These are phyloP conservation scores for Zasmidium citrigriseum DNA, from an alignment of 2,329 filamentous ascomycete species.

Conservation along the genomic window DNA sequence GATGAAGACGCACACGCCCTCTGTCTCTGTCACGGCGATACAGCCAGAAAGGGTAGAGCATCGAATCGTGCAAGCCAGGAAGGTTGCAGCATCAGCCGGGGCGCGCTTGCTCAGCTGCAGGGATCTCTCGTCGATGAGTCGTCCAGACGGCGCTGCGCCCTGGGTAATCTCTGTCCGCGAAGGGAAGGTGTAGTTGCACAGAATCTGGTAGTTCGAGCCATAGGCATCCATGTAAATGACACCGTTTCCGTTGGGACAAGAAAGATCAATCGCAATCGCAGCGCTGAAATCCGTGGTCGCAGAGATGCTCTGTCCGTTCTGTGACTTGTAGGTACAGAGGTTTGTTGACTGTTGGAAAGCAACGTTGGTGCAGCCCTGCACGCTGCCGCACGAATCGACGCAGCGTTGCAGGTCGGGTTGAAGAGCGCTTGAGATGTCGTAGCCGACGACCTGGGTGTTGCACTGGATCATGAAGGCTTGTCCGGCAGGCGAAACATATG, in stretches of 20 bases:
- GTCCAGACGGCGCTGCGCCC: not conserved
- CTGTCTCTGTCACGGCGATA: slow-evolving; percentile 17
- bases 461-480: slow-evolving; percentile 28
- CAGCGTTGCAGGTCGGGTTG: slow-evolving; percentile 25
- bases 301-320: not conserved
- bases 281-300: slow-evolving; percentile 15
- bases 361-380: slow-evolving; percentile 21
- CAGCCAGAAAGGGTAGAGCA: slow-evolving; percentile 21
- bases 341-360: slow-evolving; percentile 15
- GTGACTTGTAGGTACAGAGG: slow-evolving; percentile 26
- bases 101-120: not conserved
- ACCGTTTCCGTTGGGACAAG: slow-evolving; percentile 27
- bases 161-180: slow-evolving; percentile 10
- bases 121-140: not conserved
- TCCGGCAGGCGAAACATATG: slow-evolving; percentile 25
- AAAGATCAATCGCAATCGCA: slow-evolving; percentile 19
- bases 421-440: slow-evolving; percentile 11
- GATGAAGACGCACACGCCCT: slow-evolving; percentile 21
- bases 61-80: slow-evolving; percentile 22
- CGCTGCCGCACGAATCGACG: slow-evolving; percentile 23
- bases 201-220: slow-evolving; percentile 29
- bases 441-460: slow-evolving; percentile 17
- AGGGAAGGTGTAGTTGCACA: slow-evolving; percentile 29
- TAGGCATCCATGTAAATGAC: slow-evolving; percentile 24
- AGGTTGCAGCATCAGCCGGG: not conserved